Evolutionary conservation across 2,329 filamentous ascomycete species (phyloP).

Genomic region (Curvularia lunata): DNA sequence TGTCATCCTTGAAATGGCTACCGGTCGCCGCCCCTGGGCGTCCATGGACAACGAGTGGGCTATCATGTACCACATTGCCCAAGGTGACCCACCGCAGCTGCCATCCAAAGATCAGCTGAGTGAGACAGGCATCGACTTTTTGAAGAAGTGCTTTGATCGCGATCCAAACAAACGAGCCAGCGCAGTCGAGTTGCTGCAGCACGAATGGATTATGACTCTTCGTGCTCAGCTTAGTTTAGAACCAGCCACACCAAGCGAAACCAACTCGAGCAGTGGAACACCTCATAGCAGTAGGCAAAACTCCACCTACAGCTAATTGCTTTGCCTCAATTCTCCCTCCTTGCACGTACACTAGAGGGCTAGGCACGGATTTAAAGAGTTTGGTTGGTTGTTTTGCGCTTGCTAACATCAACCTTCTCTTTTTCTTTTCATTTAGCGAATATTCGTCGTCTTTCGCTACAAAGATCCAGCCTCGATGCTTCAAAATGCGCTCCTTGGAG

Average conservation of each 20-base stretch:
- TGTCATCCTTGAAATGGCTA: conserved; percentile 97
- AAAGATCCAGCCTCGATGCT: background rate
- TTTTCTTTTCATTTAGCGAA: conserved; percentile 3
- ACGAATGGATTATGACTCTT: conserved; percentile 77
- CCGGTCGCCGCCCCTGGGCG: conserved; percentile 91
- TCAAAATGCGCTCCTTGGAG: background rate
- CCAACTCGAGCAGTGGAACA: conserved; percentile 26
- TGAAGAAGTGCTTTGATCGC: conserved; percentile 83
- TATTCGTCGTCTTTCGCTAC: conserved; percentile 13
- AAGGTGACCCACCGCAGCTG: conserved; percentile 89
- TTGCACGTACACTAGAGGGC: background rate
- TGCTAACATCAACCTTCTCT: conserved; percentile 11
- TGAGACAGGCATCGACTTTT: conserved; percentile 82
- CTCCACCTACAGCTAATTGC: conserved; percentile 39
- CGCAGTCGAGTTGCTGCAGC: conserved; percentile 87
- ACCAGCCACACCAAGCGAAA: conserved; percentile 53
- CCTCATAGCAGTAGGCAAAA: conserved; percentile 40
- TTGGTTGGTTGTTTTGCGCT: background rate
- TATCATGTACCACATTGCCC: conserved; percentile 99
- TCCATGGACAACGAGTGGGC: conserved; percentile 98
- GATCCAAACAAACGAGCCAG: conserved; percentile 80
- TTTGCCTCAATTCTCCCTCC: background rate
- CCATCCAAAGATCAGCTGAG: conserved; percentile 84
- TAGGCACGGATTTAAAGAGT: background rate
- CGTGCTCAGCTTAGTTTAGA: conserved; percentile 56